Conservation (phyloP, 305 asterid species). For the Fraxinus dipetala region DNA sequence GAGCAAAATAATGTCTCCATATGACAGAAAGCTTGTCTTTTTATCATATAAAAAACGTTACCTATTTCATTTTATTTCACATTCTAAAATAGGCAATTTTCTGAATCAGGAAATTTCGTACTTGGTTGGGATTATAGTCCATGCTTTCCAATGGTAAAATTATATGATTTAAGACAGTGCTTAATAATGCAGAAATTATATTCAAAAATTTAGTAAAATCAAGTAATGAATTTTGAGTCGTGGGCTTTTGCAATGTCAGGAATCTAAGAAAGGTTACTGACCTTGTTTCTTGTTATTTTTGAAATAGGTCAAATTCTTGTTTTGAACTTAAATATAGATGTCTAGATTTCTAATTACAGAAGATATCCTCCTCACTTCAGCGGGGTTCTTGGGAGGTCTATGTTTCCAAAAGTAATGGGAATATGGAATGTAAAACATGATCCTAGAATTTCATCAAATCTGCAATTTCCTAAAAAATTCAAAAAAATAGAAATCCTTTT, state of each 20-base stretch:
- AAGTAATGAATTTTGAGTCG: neutral
- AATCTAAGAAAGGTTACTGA: neutral
- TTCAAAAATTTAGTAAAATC: neutral
- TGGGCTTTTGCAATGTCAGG: neutral
- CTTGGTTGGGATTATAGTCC: neutral
- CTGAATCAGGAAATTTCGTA: neutral
- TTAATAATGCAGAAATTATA: neutral
- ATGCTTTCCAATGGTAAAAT: neutral
- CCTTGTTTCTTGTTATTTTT: neutral
- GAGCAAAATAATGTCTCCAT: neutral
- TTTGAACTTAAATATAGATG: neutral
- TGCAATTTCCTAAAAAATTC: neutral
- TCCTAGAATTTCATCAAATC: neutral
- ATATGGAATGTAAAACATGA: neutral
- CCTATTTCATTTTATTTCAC: neutral
- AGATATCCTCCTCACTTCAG: neutral
- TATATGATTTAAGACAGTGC: neutral
- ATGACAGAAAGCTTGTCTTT: neutral
- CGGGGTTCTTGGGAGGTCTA: neutral
- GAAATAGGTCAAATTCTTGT: neutral
- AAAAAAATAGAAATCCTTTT: neutral
- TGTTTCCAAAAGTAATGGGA: neutral
- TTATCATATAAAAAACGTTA: neutral
- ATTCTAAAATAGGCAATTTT: neutral
- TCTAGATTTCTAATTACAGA: neutral